A percentile compares a stretch with the other conserved stretches of the same genome.
These are phyloP conservation scores for Malassezia slooffiae DNA, from an alignment of 1,284 basidiomycete species.

Conservation along the genomic window DNA sequence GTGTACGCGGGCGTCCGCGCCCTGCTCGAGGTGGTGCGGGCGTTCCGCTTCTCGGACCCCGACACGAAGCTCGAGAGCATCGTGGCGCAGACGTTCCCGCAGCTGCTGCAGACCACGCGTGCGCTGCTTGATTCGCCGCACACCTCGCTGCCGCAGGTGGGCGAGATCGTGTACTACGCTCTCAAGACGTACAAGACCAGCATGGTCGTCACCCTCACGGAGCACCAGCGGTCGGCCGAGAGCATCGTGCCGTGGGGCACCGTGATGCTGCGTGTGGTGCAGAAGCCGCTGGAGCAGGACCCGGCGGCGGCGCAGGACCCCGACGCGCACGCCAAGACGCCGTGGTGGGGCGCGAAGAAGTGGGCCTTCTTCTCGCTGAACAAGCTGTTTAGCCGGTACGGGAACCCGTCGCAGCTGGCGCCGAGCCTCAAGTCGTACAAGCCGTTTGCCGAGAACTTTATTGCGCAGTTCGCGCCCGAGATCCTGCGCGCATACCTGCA, in stretches of 20 bases:
- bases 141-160: constrained; percentile 25
- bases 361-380: constrained; percentile 45
- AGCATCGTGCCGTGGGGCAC: constrained; percentile 44
- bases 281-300: constrained; percentile 34
- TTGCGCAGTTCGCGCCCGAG: constrained; percentile 40
- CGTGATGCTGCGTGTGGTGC: constrained; percentile 37
- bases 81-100: constrained; percentile 31
- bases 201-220: constrained; percentile 32
- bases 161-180: constrained; percentile 38
- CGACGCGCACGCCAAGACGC: constrained; percentile 17
- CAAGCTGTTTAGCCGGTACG: constrained; percentile 42
- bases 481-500: constrained; percentile 44
- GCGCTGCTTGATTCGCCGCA: constrained; percentile 31
- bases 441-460: constrained; percentile 42
- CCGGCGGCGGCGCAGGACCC: constrained; percentile 3
- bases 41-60: constrained; percentile 36
- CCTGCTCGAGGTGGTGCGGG: constrained; percentile 36
- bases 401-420: constrained; percentile 41
- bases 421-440: constrained; percentile 39
- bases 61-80: constrained; percentile 34
- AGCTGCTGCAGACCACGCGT: constrained; percentile 27
- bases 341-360: constrained; percentile 47
- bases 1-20: constrained; percentile 38
- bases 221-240: constrained; percentile 38
- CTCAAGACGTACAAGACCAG: constrained; percentile 43